Percentiles rank a stretch among this genome's conserved stretches.
Evolutionary conservation across 1,139 yeast genomes (phyloP).

Genomic region (Suhomyces yuchorum): DNA sequence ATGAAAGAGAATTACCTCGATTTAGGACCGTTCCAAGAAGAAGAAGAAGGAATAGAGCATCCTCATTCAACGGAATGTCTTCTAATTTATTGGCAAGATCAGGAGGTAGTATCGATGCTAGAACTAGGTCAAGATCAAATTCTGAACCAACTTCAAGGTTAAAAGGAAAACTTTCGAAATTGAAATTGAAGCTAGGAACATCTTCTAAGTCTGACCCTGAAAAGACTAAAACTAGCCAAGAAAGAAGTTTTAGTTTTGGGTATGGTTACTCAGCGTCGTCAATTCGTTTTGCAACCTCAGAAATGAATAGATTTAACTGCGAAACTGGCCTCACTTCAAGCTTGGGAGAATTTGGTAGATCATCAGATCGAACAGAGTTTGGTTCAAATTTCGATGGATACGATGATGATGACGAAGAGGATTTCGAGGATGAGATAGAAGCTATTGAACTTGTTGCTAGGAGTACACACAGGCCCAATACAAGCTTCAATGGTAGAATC

Average conservation of each 20-base stretch:
- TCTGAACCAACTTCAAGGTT: constrained; percentile 20
- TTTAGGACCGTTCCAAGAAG: constrained; percentile 77
- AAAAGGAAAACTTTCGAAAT: constrained; percentile 25
- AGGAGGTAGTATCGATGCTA: constrained; percentile 2
- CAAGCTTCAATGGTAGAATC: not conserved
- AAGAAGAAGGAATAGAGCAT: constrained; percentile 39
- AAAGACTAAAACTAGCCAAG: not conserved
- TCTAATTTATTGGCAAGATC: constrained; percentile 4
- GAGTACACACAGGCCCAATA: not conserved
- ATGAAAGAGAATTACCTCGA: constrained; percentile 59
- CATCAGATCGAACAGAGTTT: not conserved
- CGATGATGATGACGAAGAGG: constrained; percentile 17
- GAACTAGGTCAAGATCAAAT: constrained; percentile 21
- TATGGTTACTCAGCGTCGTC: constrained; percentile 1
- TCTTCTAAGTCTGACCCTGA: constrained; percentile 2
- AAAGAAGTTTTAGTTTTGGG: constrained; percentile 8
- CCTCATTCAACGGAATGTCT: not conserved
- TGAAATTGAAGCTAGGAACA: constrained; percentile 19
- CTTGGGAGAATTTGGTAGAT: constrained; percentile 1
- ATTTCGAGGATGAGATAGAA: constrained; percentile 16
- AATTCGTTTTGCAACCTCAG: constrained; percentile 10
- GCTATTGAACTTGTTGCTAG: constrained; percentile 15
- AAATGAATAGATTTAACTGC: constrained; percentile 13
- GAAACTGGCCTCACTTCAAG: not conserved
- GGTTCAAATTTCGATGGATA: not conserved